Conservation (phyloP, 2,329 filamentous ascomycete genomes). For the Emergomyces orientalis region DNA sequence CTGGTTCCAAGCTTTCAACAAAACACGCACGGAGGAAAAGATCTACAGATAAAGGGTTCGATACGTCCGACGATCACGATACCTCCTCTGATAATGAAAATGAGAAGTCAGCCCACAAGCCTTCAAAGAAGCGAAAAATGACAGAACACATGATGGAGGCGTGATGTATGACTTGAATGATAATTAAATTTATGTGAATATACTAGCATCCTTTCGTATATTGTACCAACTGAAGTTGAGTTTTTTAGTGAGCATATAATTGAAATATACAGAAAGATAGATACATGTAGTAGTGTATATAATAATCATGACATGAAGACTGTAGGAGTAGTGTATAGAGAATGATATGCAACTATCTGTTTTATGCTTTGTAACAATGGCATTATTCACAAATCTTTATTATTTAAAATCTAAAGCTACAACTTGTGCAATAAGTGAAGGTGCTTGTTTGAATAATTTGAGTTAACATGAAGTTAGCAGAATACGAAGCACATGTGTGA, state of each 20-base stretch:
- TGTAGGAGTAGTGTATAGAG: too few species aligned
- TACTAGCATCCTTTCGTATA: not conserved
- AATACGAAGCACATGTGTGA: too few species aligned
- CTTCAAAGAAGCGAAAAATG: constrained; percentile 2
- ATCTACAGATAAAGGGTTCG: not conserved
- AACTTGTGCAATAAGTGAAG: too few species aligned
- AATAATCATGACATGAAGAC: too few species aligned
- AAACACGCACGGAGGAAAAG: not conserved
- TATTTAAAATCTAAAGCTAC: too few species aligned
- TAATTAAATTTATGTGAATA: not conserved
- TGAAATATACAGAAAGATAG: not conserved
- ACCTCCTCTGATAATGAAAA: not conserved
- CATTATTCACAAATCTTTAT: too few species aligned
- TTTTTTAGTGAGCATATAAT: not conserved
- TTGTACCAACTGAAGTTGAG: not conserved
- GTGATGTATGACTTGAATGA: not conserved
- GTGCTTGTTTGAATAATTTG: too few species aligned
- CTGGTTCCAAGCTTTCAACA: constrained; percentile 9
- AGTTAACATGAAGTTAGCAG: too few species aligned
- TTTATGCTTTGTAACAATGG: too few species aligned
- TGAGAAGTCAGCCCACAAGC: not conserved
- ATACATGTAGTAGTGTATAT: not conserved
- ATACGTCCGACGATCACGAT: not conserved
- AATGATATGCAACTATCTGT: too few species aligned
- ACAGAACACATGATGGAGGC: not conserved